Evolutionary conservation across 1,139 yeast genomes (phyloP), one percentile per base, ranked within the genome.

Genomic region (Geotrichum reessii): DNA sequence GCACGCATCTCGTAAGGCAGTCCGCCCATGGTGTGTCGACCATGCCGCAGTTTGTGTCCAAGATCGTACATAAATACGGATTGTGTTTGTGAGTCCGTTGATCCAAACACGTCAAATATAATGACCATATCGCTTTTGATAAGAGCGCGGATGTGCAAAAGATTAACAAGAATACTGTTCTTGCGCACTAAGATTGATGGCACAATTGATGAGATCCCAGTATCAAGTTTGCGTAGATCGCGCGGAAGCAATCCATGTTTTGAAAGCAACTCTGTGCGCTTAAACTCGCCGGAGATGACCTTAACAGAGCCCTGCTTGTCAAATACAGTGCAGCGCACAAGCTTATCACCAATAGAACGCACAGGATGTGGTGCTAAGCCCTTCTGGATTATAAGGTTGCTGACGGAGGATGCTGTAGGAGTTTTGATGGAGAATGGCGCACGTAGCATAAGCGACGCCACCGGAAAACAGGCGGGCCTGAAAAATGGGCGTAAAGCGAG

Each of bases 21-120:
- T 4, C 75, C 72, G 12, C 76, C 76, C 75, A 73, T 70, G 56
- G 67, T 69, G 47, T 62, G 58, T 21, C 69, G 63, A 21, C 75
- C 73, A 70, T 68, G 69, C 71, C 85, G 84, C 59, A 95, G 76
- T 71, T 89, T 89, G 65, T 87, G 84, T 65, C 90, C 95, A 59
- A 95, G 74, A 70, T 90, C 97, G 69, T 89, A 87, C 79, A 93
- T 85, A 69, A 95, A 86, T 33, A 89, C 79, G 14, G 95, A 90
- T 62, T 93, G 78, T 59, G 85, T 83, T 59, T 76, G 77, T 12
- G 85, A 76, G 52, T 83, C 85, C 0, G 79, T 85, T 67, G 75
- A 80, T 60, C 82, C 73, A 70, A 86, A 79, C 17, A 85, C 81
- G 69, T 93, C 97, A 71, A 93, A 93, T 6, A 93, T 81, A 71